Evolutionary conservation across 208 protist species (phyloP).

Genomic region (Acanthamoeba culbertsoni): DNA sequence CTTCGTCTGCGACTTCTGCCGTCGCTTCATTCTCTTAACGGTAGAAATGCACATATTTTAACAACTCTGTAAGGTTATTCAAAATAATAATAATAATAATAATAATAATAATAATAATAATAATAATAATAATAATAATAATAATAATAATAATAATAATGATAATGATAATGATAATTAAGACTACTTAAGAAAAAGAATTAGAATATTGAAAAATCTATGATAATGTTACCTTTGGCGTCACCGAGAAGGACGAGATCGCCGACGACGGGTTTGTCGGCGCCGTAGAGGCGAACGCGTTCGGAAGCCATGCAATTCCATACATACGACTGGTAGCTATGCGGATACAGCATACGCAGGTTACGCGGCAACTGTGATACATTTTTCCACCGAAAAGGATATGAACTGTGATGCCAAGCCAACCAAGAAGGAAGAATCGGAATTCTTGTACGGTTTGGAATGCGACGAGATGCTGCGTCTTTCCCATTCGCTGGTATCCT

Average conservation of each 20-base stretch:
- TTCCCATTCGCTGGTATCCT: not conserved
- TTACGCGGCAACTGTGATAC: conserved; percentile 23
- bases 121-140: no score
- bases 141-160: no score
- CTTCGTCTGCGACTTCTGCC: not conserved
- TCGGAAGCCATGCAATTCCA: conserved; percentile 53
- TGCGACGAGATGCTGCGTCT: not conserved
- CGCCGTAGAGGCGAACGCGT: not conserved
- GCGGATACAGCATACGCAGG: conserved; percentile 41
- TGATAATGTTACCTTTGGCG: no score
- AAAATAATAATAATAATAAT: no score
- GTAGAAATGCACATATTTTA: no score
- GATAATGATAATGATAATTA: no score
- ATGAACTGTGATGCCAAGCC: no score
- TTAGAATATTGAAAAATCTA: no score
- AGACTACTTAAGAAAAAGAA: no score
- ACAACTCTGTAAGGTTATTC: no score
- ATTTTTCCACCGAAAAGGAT: not conserved
- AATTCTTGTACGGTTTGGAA: not conserved
- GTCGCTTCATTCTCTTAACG: no score
- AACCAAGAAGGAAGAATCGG: not conserved
- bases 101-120: no score
- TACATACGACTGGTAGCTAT: conserved; percentile 58
- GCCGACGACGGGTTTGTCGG: conserved; percentile 27
- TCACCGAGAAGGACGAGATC: conserved; percentile 11